Percentiles rank a stretch among this genome's conserved stretches.
Conservation (phyloP, 176 grass and related monocot genomes). For the Avena atlantica region DNA sequence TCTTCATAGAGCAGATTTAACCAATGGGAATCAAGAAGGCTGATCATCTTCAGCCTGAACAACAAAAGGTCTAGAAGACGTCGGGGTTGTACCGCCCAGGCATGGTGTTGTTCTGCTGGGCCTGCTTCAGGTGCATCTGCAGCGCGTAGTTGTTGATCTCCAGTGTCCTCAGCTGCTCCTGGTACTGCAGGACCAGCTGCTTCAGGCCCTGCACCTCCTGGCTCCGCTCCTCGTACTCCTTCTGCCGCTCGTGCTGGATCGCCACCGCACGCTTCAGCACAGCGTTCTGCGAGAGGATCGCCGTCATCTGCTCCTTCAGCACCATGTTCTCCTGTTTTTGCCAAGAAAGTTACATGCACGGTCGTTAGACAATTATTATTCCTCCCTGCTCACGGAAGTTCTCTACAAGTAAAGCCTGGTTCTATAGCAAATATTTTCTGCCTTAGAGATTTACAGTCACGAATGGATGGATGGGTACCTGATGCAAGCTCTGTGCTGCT, state of each 20-base stretch:
- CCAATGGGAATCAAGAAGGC: not conserved
- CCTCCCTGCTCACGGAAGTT: too few species aligned
- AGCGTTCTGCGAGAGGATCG: constrained; percentile 63
- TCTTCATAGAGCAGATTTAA: constrained; percentile 22
- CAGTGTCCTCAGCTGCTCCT: constrained; percentile 78
- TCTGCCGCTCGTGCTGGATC: constrained; percentile 90
- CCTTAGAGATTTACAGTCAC: not conserved
- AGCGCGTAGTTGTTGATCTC: constrained; percentile 92
- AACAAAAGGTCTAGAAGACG: constrained; percentile 53
- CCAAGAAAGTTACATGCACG: too few species aligned
- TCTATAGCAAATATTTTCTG: not conserved
- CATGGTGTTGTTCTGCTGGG: constrained; percentile 79
- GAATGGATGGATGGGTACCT: constrained; percentile 38
- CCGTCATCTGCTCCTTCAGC: constrained; percentile 77
- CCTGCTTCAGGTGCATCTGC: constrained; percentile 82
- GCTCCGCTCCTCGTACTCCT: constrained; percentile 59
- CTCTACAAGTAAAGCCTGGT: too few species aligned
- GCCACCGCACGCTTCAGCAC: constrained; percentile 80
- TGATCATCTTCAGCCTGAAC: not conserved
- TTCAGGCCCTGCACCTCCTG: constrained; percentile 79
- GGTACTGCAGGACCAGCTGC: constrained; percentile 79
- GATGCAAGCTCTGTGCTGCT: constrained; percentile 57
- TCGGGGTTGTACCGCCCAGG: constrained; percentile 76
- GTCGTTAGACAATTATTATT: too few species aligned
- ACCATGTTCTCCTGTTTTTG: constrained; percentile 74